These are phyloP conservation scores for Pouteria glomerata DNA, from an alignment of 148 eudicot species.

Conservation along the genomic window DNA sequence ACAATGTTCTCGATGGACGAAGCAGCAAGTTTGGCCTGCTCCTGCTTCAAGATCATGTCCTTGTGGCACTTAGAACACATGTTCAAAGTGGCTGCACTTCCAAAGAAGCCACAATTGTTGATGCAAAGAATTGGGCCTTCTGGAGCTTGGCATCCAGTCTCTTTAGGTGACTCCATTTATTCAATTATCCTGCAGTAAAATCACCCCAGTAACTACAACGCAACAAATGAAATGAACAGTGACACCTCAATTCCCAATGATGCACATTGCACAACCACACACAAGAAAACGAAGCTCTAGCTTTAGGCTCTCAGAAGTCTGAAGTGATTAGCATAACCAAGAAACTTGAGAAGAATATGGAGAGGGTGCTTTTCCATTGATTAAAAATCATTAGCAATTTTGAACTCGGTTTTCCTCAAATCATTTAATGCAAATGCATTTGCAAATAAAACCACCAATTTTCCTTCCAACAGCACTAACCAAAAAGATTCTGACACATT, in stretches of 20 bases:
- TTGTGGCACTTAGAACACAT: slow-evolving; percentile 3
- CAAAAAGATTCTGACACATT: neutral
- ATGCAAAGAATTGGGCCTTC: neutral
- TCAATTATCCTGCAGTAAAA: neutral
- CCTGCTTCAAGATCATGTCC: neutral
- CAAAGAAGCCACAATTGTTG: slow-evolving; percentile 1
- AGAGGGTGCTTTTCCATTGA: neutral
- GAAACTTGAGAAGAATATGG: no score
- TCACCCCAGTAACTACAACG: neutral
- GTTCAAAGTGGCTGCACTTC: slow-evolving; percentile 1
- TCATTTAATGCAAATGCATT: neutral
- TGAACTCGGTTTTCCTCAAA: neutral
- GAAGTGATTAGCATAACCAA: neutral
- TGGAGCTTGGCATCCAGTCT: slow-evolving; percentile 2
- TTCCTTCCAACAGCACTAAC: neutral
- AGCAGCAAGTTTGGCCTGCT: slow-evolving; percentile 1
- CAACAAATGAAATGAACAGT: neutral
- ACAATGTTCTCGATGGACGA: neutral
- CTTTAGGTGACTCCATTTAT: neutral
- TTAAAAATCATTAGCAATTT: neutral
- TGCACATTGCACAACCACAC: neutral
- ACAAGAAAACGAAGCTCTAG: neutral
- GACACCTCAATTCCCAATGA: neutral
- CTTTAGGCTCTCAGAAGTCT: neutral
- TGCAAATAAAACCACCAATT: neutral